Base-by-base conservation (phyloP, 768 basidiomycete genomes). In the Leccinum fibrillosum region DNA sequence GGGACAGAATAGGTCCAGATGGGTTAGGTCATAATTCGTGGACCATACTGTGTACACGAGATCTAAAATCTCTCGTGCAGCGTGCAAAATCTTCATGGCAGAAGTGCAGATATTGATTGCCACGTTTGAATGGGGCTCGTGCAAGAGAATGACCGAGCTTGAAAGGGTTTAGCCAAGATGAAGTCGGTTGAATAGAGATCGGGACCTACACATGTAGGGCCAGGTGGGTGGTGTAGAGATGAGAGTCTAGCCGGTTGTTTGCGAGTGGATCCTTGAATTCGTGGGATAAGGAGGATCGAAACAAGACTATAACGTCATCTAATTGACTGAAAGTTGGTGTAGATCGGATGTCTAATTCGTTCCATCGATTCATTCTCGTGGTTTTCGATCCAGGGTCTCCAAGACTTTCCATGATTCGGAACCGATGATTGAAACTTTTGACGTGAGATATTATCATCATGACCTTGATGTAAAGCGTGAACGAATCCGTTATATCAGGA, bases 101-200 rank as follows among this genome's bases (percentile, higher is more conserved):
- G 88, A 90, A 44, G 84, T 77, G 63, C 89, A 91, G 35, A 82
- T 82, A 17, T 78, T 77, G 49, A 72, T 75, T 25, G 77, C 76
- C 49, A 87, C 76, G 58, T 83, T 80, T 17, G 89, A 88, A 65
- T 90, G 88, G 3, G 88, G 87, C 61, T 92, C 90, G 63, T 91
- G 90, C 44, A 92, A 72, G 19, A 90, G 75, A 53, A 92, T 86
- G 13, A 75, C 82, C 6, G 86, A 82, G 12, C 90, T 92, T 62
- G 49, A 32, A 63, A 28, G 26, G 35, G 13, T 50, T 25, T 49
- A 49, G 17, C 49, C 8, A 69, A 75, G 61, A 70, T 80, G 74
- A 11, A 76, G 75, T 74, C 78, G 2, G 75, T 71, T 57, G 56
- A 55, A 19, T 63, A 51, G 35, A 21, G 6, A 54, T 35, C 17